A percentile compares a stretch with the other conserved stretches of the same genome.
phyloP scores from a whole-genome alignment of 768 basidiomycete species.

The Podaxis sp. region DNA sequence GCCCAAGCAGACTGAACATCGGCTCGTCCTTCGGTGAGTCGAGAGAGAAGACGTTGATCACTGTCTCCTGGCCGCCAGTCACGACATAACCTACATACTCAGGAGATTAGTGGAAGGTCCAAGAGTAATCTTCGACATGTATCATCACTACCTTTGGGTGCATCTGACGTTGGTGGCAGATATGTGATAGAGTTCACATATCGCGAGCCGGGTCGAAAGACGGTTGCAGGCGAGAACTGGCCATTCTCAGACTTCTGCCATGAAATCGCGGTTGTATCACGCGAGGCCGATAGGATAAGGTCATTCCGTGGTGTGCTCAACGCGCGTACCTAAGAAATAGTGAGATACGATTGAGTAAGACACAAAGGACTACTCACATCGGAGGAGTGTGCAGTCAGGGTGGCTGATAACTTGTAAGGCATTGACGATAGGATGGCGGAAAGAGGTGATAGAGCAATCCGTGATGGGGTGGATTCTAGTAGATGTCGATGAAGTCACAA shows the following conservation, averaged over 20 bases:
- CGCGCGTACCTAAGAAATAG: slow-evolving; percentile 67
- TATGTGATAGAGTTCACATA: slow-evolving; percentile 84
- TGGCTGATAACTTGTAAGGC: slow-evolving; percentile 33
- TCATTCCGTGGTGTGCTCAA: slow-evolving; percentile 73
- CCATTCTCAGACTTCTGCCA: slow-evolving; percentile 62
- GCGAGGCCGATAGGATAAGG: slow-evolving; percentile 85
- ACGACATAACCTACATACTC: slow-evolving; percentile 70
- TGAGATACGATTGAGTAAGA: slow-evolving; percentile 12
- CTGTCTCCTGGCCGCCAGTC: slow-evolving; percentile 85
- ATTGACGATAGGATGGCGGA: slow-evolving; percentile 16
- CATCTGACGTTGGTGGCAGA: slow-evolving; percentile 63
- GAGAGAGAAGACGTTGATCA: slow-evolving; percentile 81
- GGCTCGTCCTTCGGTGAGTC: slow-evolving; percentile 63
- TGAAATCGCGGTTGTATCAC: slow-evolving; percentile 86
- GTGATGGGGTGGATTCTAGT: not conserved
- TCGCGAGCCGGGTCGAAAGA: slow-evolving; percentile 64
- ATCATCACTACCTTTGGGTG: slow-evolving; percentile 58
- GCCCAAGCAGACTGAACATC: slow-evolving; percentile 80
- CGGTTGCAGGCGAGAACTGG: slow-evolving; percentile 51
- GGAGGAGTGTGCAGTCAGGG: slow-evolving; percentile 28
- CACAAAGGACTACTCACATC: slow-evolving; percentile 23
- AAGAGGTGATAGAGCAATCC: slow-evolving; percentile 3
- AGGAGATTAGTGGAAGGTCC: slow-evolving; percentile 1
- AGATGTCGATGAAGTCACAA: not conserved
- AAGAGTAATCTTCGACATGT: slow-evolving; percentile 16